Evolutionary conservation across 106 monocot species (phyloP).

Genomic region (Allium cepa): DNA sequence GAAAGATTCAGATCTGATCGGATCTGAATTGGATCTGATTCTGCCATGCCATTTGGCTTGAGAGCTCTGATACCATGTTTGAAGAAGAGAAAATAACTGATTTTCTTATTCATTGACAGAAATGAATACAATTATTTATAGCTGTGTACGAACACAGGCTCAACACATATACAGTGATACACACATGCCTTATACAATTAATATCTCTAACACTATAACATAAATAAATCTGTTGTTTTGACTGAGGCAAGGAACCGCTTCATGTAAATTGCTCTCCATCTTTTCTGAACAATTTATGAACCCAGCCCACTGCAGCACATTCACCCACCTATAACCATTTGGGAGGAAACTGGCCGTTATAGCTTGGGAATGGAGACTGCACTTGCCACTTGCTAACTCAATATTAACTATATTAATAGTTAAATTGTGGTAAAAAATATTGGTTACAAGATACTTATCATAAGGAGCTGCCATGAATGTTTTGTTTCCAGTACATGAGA

Average conservation of each 20-base stretch:
- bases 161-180: too few relatives aligned
- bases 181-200: too few relatives aligned
- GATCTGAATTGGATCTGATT: too few relatives aligned
- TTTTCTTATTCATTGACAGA: too few relatives aligned
- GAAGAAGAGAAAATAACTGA: too few relatives aligned
- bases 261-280: neutral
- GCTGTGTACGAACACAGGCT: too few relatives aligned
- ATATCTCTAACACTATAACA: too few relatives aligned
- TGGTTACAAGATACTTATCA: slow-evolving; percentile 2
- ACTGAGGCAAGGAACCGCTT: neutral
- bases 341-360: neutral
- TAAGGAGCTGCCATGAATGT: slow-evolving; percentile 1
- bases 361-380: neutral
- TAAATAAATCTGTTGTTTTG: neutral
- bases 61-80: too few relatives aligned
- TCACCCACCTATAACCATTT: neutral
- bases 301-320: neutral
- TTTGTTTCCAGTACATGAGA: slow-evolving; percentile 8
- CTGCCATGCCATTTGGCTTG: too few relatives aligned
- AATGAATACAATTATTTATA: too few relatives aligned
- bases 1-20: too few relatives aligned
- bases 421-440: neutral
- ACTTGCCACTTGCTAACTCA: neutral
- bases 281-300: neutral
- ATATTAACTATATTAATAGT: slow-evolving; percentile 1